Evolutionary conservation across 345 rosid genomes (phyloP).

Genomic region (Corymbia maculata): DNA sequence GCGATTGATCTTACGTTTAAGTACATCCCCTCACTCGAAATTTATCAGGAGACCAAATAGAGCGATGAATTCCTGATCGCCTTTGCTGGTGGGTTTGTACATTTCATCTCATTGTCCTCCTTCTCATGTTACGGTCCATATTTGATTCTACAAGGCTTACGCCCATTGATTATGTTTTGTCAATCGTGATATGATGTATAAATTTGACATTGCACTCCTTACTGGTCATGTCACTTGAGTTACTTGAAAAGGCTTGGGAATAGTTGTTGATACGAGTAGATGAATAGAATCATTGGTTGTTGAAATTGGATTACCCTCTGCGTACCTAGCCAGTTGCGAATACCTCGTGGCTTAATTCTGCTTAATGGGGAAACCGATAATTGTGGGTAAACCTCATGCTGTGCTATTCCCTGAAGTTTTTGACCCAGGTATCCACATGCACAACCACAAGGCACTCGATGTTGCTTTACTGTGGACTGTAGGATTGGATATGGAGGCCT

Average conservation of each 20-base stretch:
- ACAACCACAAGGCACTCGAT: background rate
- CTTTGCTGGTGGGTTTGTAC: background rate
- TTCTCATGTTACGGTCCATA: background rate
- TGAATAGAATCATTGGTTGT: background rate
- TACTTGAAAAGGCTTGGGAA: background rate
- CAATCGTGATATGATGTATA: background rate
- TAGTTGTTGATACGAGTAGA: background rate
- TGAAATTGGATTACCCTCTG: background rate
- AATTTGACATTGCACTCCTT: background rate
- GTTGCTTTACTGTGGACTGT: background rate
- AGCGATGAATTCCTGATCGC: background rate
- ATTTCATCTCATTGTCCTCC: background rate
- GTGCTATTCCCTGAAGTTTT: background rate
- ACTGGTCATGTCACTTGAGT: background rate
- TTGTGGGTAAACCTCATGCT: background rate
- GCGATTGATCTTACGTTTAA: background rate
- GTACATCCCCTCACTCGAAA: background rate
- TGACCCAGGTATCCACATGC: background rate
- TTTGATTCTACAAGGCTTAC: background rate
- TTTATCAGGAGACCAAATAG: background rate
- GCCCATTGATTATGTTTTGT: background rate
- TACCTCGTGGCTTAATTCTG: background rate
- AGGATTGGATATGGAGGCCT: background rate
- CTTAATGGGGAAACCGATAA: background rate
- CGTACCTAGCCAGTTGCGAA: background rate